phyloP scores from a whole-genome alignment of 169 alveolate species.

The Cryptosporidium muris region DNA sequence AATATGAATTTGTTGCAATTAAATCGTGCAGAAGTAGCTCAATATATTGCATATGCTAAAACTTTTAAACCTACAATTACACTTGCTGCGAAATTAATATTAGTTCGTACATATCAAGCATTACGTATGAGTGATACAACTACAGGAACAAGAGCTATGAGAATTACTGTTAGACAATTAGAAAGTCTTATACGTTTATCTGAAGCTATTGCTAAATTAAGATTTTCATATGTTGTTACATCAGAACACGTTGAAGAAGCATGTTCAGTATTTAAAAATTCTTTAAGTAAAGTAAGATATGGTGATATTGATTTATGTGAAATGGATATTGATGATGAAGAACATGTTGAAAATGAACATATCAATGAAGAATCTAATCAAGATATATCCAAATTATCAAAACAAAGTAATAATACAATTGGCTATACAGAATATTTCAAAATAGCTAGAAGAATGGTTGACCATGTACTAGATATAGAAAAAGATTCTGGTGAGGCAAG shows the following conservation, averaged over 20 bases:
- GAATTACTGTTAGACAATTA: slow-evolving; percentile 95
- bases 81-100: slow-evolving; percentile 88
- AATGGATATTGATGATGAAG: slow-evolving; percentile 27
- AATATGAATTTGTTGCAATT: slow-evolving; percentile 73
- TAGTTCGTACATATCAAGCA: slow-evolving; percentile 89
- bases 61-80: slow-evolving; percentile 91
- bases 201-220: slow-evolving; percentile 95
- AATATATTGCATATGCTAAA: slow-evolving; percentile 90
- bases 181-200: slow-evolving; percentile 93
- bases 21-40: slow-evolving; percentile 86
- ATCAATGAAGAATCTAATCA: neutral
- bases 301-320: slow-evolving; percentile 80
- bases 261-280: slow-evolving; percentile 87
- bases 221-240: slow-evolving; percentile 87
- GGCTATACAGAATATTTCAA: slow-evolving; percentile 57
- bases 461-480: slow-evolving; percentile 4
- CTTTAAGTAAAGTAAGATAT: slow-evolving; percentile 83
- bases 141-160: slow-evolving; percentile 86
- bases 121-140: slow-evolving; percentile 90
- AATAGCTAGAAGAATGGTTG: slow-evolving; percentile 53
- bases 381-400: neutral
- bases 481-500: neutral
- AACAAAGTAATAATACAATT: slow-evolving; percentile 21
- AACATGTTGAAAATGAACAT: neutral
- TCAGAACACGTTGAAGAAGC: slow-evolving; percentile 94